Base-by-base conservation (phyloP, 169 alveolate species). In the Cryptosporidium ubiquitum region DNA sequence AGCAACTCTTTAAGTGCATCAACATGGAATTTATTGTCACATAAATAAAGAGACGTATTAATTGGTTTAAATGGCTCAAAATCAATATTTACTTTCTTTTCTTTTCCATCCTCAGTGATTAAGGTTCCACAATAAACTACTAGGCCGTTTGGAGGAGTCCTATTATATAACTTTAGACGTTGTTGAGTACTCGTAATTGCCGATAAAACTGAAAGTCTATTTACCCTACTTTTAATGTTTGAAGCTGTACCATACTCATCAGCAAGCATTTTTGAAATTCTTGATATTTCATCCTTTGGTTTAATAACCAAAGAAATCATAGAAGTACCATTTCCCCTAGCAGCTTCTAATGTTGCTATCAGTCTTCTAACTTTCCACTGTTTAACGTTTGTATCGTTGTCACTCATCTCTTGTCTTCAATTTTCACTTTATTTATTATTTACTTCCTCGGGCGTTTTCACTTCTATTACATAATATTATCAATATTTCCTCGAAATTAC, bases 11-110 rank as follows among this genome's bases (percentile, higher is more conserved):
- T 85, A 26, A 95, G 86, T 52, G 96, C 98, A 75, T 97, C 99
- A 16, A 97, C 98, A 91, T 97, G 99, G 94, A 98, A 98, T 70
- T 95, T 97, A 91, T 96, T 97, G 92, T 98, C 99, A 92, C 99
- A 98, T 61, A 96, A 91, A 92, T 98, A 98, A 39, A 98, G 93
- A 74, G 99, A 96, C 14, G 99, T 96, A 91, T 97, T 97, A 51
- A 98, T 97, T 31, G 99, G 99, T 89, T 98, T 97, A 96, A 98
- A 98, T 4, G 99, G 99, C 91, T 98, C 99, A 84, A 98, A 96
- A 74, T 97, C 99, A 52, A 97, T 96, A 69, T 97, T 95, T 85
- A 97, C 97, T 86, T 97, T 97, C 84, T 84, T 91, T 57, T 91
- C 94, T 55, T 85, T 92, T 1, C 99, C 99, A 84, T 97, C 99